A percentile compares a stretch with the other conserved stretches of the same genome.
These are phyloP conservation scores for Pulveroboletus sp. DNA, from an alignment of 768 basidiomycete genomes.

Conservation along the genomic window DNA sequence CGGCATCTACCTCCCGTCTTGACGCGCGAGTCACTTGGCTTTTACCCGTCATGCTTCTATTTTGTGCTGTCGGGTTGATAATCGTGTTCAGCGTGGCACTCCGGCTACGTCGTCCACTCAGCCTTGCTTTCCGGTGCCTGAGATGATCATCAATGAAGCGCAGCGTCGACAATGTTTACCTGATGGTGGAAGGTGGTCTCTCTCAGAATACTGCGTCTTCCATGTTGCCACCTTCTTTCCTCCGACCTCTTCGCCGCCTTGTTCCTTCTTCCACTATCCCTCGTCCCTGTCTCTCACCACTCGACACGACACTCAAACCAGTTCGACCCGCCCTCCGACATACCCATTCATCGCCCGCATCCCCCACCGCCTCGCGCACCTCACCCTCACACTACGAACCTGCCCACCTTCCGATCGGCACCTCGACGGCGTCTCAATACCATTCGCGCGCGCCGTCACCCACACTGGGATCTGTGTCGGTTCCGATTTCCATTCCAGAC, in stretches of 20 bases:
- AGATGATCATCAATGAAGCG: constrained; percentile 41
- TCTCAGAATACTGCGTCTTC: constrained; percentile 15
- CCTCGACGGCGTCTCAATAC: constrained; percentile 33
- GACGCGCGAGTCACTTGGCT: constrained; percentile 62
- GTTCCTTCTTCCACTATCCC: constrained; percentile 16
- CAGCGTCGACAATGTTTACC: constrained; percentile 24
- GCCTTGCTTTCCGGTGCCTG: constrained; percentile 40
- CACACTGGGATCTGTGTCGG: constrained; percentile 11
- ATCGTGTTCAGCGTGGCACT: constrained; percentile 43
- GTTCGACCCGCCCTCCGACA: constrained; percentile 18
- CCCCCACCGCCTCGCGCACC: constrained; percentile 8
- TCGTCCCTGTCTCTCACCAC: constrained; percentile 23
- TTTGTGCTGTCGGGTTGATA: constrained; percentile 46
- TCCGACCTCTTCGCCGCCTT: constrained; percentile 29
- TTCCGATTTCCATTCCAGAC: constrained; percentile 10
- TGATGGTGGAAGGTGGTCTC: constrained; percentile 46
- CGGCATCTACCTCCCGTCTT: constrained; percentile 65
- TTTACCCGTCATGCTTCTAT: constrained; percentile 60
- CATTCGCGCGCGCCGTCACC: constrained; percentile 33
- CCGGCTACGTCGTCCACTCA: constrained; percentile 57
- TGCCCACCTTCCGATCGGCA: constrained; percentile 24
- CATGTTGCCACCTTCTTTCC: constrained; percentile 21
- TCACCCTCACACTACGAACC: constrained; percentile 16
- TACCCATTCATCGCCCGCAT: constrained; percentile 18
- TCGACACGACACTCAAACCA: constrained; percentile 9